Evolutionary conservation across 2,329 filamentous ascomycete species (phyloP).

Genomic region (Sclerotinia sclerotiorum): DNA sequence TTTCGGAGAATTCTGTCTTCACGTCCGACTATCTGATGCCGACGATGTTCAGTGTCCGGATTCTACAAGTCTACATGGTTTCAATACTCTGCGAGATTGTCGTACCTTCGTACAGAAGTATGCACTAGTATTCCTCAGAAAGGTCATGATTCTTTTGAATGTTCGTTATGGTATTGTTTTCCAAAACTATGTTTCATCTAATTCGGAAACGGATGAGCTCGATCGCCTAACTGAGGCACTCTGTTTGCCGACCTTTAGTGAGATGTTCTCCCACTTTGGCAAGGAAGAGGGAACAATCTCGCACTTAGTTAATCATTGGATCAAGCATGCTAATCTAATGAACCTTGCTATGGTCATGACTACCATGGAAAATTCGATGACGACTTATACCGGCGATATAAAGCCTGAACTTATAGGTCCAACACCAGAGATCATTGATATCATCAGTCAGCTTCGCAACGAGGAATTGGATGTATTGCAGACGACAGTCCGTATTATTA

Average conservation of each 20-base stretch:
- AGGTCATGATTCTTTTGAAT: slow-evolving; percentile 78
- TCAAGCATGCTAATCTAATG: slow-evolving; percentile 44
- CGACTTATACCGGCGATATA: background rate
- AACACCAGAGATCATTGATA: background rate
- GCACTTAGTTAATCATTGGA: slow-evolving; percentile 65
- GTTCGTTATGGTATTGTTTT: slow-evolving; percentile 89
- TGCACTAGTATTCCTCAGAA: slow-evolving; percentile 85
- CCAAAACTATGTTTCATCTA: slow-evolving; percentile 63
- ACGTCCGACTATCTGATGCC: slow-evolving; percentile 24
- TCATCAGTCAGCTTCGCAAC: background rate
- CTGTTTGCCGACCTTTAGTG: slow-evolving; percentile 73
- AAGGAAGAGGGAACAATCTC: slow-evolving; percentile 40
- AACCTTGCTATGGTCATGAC: background rate
- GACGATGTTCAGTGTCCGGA: slow-evolving; percentile 41
- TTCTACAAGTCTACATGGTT: slow-evolving; percentile 56
- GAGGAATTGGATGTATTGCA: background rate
- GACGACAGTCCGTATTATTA: background rate
- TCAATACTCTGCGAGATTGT: slow-evolving; percentile 55
- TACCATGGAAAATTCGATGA: background rate
- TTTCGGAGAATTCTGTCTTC: slow-evolving; percentile 35
- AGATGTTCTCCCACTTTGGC: slow-evolving; percentile 57
- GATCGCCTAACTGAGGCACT: slow-evolving; percentile 76
- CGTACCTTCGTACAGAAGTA: slow-evolving; percentile 73
- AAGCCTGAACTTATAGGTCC: background rate
- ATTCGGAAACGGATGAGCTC: slow-evolving; percentile 71